Evolutionary conservation across 1,139 yeast species (phyloP), one percentile per base, ranked within the genome.

Genomic region (Suhomyces yuchorum): DNA sequence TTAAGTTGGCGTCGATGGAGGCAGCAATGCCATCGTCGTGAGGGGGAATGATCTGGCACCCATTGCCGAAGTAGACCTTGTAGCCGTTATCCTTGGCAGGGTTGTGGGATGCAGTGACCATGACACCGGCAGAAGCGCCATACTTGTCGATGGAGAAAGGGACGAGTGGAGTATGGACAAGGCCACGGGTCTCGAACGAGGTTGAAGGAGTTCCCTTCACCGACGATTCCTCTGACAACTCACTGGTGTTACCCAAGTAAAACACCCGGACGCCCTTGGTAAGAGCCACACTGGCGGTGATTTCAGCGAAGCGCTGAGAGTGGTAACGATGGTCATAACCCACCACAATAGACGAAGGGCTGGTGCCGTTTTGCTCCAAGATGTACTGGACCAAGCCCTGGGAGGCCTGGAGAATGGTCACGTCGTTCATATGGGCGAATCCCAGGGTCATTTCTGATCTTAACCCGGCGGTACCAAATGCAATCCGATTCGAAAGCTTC

Each of bases 81-180:
- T 90, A 93, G 0, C 99, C 99, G 61, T 93, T 93, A 63, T 92
- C 98, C 54, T 77, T 74, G 12, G 93, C 59, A 0, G 98, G 98
- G 60, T 93, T 93, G 66, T 93, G 99, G 1, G 97, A 89, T 0
- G 99, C 99, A 2, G 99, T 95, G 59, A 93, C 82, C 98, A 93
- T 93, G 1, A 93, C 87, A 32, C 98, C 99, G 44, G 85, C 90
- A 0, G 84, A 71, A 0, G 96, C 91, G 0, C 68, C 57, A 49
- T 71, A 75, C 35, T 72, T 61, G 55, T 87, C 89, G 24, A 93
- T 85, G 0, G 88, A 83, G 67, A 87, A 92, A 1, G 99, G 98
- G 1, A 93, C 98, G 64, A 90, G 66, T 0, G 99, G 99, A 0
- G 99, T 93, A 55, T 91, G 96, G 8, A 86, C 91, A 46, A 70